A percentile compares a stretch with the other conserved stretches of the same genome.
These are phyloP conservation scores for Fomitiporia mediterranea DNA, from an alignment of 1,284 basidiomycete genomes.

Conservation along the genomic window DNA sequence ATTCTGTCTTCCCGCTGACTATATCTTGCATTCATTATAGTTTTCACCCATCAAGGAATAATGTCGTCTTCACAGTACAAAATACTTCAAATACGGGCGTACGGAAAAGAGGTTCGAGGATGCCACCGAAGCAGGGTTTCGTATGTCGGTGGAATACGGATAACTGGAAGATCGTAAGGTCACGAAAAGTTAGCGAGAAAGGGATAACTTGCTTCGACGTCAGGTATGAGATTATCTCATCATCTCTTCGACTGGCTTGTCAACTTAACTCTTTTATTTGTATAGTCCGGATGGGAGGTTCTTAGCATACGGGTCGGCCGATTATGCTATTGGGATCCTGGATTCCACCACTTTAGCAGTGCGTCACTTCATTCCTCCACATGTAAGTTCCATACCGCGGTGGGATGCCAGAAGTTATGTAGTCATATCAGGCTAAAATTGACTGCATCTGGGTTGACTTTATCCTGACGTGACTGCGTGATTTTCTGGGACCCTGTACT, in stretches of 20 bases:
- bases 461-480: no score
- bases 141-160: constrained; percentile 61
- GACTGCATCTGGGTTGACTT: no score
- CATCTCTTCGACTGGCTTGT: neutral
- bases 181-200: constrained; percentile 66
- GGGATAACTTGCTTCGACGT: constrained; percentile 84
- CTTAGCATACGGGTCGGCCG: constrained; percentile 85
- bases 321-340: constrained; percentile 81
- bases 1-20: neutral
- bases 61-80: constrained; percentile 65
- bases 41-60: constrained; percentile 54
- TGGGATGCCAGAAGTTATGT: neutral
- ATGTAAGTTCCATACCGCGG: no score
- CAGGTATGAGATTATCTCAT: constrained; percentile 46
- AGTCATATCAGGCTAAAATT: no score
- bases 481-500: no score
- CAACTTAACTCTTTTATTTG: constrained; percentile 5
- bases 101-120: constrained; percentile 45
- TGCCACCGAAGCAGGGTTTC: constrained; percentile 52
- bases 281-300: constrained; percentile 74
- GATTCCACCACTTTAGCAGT: constrained; percentile 80
- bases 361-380: constrained; percentile 33
- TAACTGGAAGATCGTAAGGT: constrained; percentile 50
- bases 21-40: constrained; percentile 30
- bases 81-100: constrained; percentile 62